A percentile compares a stretch with the other conserved stretches of the same genome.
phyloP scores from a whole-genome alignment of 2,329 filamentous ascomycete species.

The Fusarium chlamydosporum region DNA sequence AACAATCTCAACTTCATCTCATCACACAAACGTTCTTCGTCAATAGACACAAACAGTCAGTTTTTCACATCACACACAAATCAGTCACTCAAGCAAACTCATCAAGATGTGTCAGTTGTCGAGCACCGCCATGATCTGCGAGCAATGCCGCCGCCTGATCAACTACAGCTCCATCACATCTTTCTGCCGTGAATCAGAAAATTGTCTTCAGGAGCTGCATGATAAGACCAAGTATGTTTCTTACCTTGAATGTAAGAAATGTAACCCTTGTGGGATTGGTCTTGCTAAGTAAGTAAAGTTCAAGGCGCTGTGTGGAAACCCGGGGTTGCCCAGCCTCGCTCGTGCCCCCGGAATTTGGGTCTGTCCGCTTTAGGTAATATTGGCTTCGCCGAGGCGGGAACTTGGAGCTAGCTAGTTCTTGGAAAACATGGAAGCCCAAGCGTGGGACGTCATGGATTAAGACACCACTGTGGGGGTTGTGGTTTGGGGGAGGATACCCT shows the following conservation, averaged over 20 bases:
- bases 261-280: background rate
- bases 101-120: conserved; percentile 25
- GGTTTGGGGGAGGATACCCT: background rate
- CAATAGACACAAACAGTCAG: background rate
- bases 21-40: background rate
- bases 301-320: background rate
- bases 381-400: background rate
- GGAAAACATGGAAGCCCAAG: background rate
- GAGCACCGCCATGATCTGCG: conserved; percentile 18
- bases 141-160: conserved; percentile 7
- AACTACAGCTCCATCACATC: conserved; percentile 3
- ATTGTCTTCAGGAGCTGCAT: background rate
- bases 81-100: background rate
- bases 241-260: background rate
- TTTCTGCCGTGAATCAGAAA: background rate
- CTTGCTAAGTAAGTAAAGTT: background rate
- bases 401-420: background rate
- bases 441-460: background rate
- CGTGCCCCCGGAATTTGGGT: background rate
- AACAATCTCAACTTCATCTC: background rate
- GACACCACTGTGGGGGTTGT: background rate
- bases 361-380: background rate
- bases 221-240: background rate
- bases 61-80: background rate
- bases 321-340: conserved; percentile 7